Evolutionary conservation across 2,329 filamentous ascomycete genomes (phyloP), one percentile per base, ranked within the genome.

Genomic region (Eutypa lata): DNA sequence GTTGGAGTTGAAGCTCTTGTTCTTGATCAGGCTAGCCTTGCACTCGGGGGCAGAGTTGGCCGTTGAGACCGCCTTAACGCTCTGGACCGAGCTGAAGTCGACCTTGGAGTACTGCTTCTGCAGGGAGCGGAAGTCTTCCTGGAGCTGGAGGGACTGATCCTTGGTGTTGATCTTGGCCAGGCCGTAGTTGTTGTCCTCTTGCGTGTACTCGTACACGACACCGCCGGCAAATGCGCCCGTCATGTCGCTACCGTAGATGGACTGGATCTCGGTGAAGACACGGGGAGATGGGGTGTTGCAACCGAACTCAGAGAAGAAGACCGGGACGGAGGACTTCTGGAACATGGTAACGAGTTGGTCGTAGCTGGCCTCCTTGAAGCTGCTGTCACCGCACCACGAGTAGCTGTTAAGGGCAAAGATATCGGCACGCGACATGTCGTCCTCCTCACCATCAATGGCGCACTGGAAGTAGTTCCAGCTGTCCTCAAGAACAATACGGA

Each of bases 251-350:
- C 88, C 80, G 70, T 93, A 93, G 59, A 94, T 84, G 56, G 85
- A 76, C 51, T 76, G 77, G 13, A 91, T 86, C 72, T 94, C 90
- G 59, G 88, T 87, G 74, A 91, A 94, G 62, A 84, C 72, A 61
- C 90, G 87, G 14, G 88, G 86, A n/a, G 74, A 68, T 14, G 84
- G 82, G 37, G 78, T 76, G 75, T 91, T 93, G 82, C 90, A 93
- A 55, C 90, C 90, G 62, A 80, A 88, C 67, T 94, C 90, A 58
- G 87, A 90, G 77, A 90, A 92, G 79, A 93, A 93, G 62, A 92
- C 78, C 31, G 89, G 89, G 37, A 91, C 80, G 16, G 85, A 82
- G 38, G 80, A 82, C 58, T 77, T 77, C 61, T 77, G 71, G 76
- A 93, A 91, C 68, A 85, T 82, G 2, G 74, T 68, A 47, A 88